Percentiles rank a stretch among this genome's conserved stretches.
Conservation (phyloP, 148 eudicot genomes). For the Cornus suecica region DNA sequence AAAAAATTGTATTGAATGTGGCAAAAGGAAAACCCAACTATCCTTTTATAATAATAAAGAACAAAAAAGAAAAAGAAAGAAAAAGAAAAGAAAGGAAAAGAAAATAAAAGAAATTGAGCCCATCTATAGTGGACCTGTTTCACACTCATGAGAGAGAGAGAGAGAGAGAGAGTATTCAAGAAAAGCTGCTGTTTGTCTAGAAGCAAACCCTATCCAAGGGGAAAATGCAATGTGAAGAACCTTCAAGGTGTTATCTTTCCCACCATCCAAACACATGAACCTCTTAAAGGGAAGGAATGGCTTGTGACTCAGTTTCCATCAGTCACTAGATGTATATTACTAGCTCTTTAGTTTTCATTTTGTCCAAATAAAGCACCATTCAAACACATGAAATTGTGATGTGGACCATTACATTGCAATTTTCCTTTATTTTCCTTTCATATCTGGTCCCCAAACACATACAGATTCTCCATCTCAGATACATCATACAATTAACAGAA, state of each 20-base stretch:
- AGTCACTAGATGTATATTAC: no score
- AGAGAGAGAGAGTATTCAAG: background rate
- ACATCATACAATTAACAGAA: no score
- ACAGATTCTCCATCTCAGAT: no score
- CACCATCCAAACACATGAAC: background rate
- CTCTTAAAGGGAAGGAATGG: background rate
- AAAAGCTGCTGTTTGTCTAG: background rate
- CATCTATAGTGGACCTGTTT: background rate
- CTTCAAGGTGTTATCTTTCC: background rate
- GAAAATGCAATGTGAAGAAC: background rate
- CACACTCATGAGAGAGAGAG: background rate
- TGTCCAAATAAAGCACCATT: background rate
- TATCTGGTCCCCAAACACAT: no score
- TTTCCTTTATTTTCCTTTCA: no score
- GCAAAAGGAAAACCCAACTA: slow-evolving; percentile 7
- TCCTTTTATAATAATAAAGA: slow-evolving; percentile 7
- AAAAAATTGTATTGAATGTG: background rate
- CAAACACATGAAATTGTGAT: background rate
- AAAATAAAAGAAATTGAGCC: background rate
- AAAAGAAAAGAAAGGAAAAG: background rate
- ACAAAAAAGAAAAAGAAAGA: background rate
- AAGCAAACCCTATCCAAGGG: background rate
- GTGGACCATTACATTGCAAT: background rate
- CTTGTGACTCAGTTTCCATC: background rate
- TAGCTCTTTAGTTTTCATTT: background rate